phyloP scores from a whole-genome alignment of 371 early-diverging fungal genomes.

The Zychaea mexicana region DNA sequence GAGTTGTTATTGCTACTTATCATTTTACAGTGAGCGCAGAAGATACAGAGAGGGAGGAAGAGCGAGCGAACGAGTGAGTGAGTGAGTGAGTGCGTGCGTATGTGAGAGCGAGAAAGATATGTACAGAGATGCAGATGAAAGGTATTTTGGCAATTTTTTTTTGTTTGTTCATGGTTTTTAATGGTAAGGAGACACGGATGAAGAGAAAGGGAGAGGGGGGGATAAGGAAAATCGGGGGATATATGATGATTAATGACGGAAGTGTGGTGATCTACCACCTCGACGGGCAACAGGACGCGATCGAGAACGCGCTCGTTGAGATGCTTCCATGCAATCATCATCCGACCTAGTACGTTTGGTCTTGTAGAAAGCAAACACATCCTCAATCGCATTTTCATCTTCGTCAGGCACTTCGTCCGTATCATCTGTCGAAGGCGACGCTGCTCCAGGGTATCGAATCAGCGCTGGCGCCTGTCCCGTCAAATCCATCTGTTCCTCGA shows the following conservation, averaged over 20 bases:
- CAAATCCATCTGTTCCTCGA: background rate
- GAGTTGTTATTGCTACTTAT: too few relatives aligned
- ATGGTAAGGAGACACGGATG: too few relatives aligned
- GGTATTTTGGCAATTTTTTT: background rate
- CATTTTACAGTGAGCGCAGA: too few relatives aligned
- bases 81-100: too few relatives aligned
- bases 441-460: background rate
- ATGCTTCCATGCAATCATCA: background rate
- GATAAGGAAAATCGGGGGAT: background rate
- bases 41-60: too few relatives aligned
- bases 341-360: background rate
- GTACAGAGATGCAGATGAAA: background rate
- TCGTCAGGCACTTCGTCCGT: background rate
- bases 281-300: constrained; percentile 2
- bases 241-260: background rate
- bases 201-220: background rate
- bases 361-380: background rate
- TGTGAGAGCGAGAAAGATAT: background rate
- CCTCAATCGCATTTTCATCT: constrained; percentile 2
- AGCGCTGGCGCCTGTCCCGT: background rate
- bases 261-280: background rate
- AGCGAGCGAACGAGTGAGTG: too few relatives aligned
- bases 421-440: background rate
- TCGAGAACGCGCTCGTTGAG: background rate
- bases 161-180: too few relatives aligned